Evolutionary conservation across 768 basidiomycete genomes (phyloP), one percentile per base, ranked within the genome.

Genomic region (Suillus lakei): DNA sequence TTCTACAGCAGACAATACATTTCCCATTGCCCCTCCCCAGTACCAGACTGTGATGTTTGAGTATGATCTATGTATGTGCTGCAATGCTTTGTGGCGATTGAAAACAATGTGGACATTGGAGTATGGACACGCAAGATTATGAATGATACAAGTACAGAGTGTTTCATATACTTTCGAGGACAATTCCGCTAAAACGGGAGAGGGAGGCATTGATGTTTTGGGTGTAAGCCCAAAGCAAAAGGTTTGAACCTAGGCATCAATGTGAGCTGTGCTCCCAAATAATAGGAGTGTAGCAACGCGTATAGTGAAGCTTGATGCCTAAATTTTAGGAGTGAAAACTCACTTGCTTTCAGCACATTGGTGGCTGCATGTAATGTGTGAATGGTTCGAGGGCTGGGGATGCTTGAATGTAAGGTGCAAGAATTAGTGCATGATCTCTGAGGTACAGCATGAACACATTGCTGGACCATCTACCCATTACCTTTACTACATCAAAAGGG

Each of bases 401-500:
- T 4, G 44, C 41, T 62, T 76, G 75, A 0, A 77, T 70, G 65
- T 73, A 76, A 0, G 70, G 73, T 1, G 74, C 72, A 0, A 76
- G 46, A 1, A 75, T 64, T 18, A 66, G 43, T 1, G 72, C 68
- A 60, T 79, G 79, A 15, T 75, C 67, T 0, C 70, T 60, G 0
- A 81, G 74, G 58, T 81, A 81, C 0, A 68, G 2, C 0, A 54
- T 38, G 60, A 81, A 81, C 0, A 76, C 58, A 1, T 79, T 74
- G 8, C 77, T 69, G 0, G 67, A 72, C 81, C 80, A 82, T 1
- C 75, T 64, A 0, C 80, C 80, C 53, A 73, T 74, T 0, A 70
- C 66, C 2, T 77, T 76, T 0, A 81, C 76, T 0, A 80, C 64
- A 5, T 81, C 73, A 0, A 80, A 79, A 0, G 73, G 70, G 0